phyloP scores from a whole-genome alignment of 2,329 filamentous ascomycete species.

The Lachnellula subtilissima region DNA sequence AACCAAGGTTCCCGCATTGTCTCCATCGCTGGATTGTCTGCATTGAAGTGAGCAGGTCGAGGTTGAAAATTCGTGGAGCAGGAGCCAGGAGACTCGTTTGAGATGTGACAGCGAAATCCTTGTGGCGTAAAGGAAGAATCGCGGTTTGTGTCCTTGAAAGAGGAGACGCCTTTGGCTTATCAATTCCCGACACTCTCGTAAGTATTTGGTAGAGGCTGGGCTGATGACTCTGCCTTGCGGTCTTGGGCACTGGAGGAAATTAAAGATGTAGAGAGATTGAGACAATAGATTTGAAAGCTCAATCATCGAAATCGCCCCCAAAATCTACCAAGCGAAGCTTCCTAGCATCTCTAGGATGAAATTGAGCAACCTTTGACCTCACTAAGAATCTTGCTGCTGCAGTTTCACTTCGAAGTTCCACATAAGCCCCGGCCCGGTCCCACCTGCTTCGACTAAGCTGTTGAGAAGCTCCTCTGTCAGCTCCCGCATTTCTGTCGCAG shows the following conservation, averaged over 20 bases:
- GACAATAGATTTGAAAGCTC: constrained; percentile 1
- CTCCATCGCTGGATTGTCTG: too few species aligned
- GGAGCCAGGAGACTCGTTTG: too few species aligned
- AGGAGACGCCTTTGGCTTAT: background rate
- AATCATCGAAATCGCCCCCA: constrained; percentile 57
- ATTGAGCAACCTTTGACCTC: constrained; percentile 60
- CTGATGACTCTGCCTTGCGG: too few species aligned
- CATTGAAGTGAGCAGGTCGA: too few species aligned
- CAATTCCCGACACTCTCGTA: too few species aligned
- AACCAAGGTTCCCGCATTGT: too few species aligned
- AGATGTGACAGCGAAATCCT: too few species aligned
- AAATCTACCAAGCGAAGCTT: constrained; percentile 58
- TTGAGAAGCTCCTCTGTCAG: constrained; percentile 59
- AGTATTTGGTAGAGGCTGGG: too few species aligned
- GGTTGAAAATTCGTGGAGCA: too few species aligned
- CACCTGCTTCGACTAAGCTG: constrained; percentile 48
- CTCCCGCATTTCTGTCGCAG: constrained; percentile 55
- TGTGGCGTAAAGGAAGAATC: too few species aligned
- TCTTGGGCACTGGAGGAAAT: too few species aligned
- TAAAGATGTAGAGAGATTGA: too few species aligned
- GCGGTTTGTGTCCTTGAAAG: background rate
- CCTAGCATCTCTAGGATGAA: constrained; percentile 59
- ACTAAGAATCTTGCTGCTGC: constrained; percentile 60
- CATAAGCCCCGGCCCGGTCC: constrained; percentile 52
- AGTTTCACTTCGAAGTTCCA: constrained; percentile 54